These are phyloP conservation scores for Penicillium sp. DNA, from an alignment of 2,329 filamentous ascomycete species.

Conservation along the genomic window DNA sequence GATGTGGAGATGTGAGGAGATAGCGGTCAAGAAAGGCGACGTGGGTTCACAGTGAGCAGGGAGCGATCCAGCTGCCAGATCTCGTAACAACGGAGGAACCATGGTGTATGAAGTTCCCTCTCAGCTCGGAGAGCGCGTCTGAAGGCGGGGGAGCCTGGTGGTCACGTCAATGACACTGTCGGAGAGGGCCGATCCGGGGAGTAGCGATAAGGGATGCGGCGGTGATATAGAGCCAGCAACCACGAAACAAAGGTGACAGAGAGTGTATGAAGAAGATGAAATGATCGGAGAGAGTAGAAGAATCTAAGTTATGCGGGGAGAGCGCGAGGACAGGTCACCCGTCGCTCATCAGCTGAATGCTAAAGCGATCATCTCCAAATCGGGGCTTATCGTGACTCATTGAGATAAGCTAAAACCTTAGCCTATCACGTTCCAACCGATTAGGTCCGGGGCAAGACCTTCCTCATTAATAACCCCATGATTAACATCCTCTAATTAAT, in stretches of 20 bases:
- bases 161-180: not conserved
- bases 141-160: not conserved
- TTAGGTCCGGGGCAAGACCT: not conserved
- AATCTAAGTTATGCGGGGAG: not conserved
- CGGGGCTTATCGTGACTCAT: constrained; percentile 15
- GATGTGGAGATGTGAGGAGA: constrained; percentile 62
- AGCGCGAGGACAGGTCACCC: constrained; percentile 8
- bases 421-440: constrained; percentile 5
- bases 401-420: constrained; percentile 11
- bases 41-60: constrained; percentile 63
- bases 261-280: not conserved
- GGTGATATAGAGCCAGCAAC: not conserved
- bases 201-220: not conserved
- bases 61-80: constrained; percentile 37
- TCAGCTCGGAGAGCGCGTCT: not conserved
- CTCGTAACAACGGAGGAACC: constrained; percentile 31
- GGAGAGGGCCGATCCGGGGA: constrained; percentile 9
- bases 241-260: not conserved
- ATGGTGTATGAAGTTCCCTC: constrained; percentile 18
- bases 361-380: constrained; percentile 1
- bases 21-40: constrained; percentile 55
- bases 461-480: not conserved
- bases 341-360: constrained; percentile 9
- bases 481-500: not conserved
- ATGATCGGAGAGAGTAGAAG: not conserved